Percentiles rank a stretch among this genome's conserved stretches.
Evolutionary conservation across 108 stramenopile species (phyloP).

Genomic region (Hondaea fermentalgiana): DNA sequence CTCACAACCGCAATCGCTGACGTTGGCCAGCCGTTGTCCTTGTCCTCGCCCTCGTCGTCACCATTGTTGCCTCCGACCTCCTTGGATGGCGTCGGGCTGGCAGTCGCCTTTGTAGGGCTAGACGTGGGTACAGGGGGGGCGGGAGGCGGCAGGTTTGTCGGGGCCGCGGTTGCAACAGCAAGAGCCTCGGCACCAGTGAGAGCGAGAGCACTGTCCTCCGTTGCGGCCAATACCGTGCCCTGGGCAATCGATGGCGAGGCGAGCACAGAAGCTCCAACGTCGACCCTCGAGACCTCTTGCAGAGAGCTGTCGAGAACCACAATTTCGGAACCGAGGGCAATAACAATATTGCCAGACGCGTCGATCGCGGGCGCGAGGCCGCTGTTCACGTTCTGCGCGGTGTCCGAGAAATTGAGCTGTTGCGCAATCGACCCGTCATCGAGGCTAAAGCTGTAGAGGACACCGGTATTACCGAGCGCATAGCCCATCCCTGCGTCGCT

Average conservation of each 20-base stretch:
- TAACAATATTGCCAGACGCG: neutral
- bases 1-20: neutral
- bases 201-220: neutral
- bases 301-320: neutral
- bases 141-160: constrained; percentile 26
- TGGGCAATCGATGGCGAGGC: neutral
- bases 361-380: neutral
- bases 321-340: neutral
- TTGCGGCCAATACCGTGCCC: neutral
- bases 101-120: neutral
- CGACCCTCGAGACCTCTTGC: neutral
- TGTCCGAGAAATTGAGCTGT: neutral
- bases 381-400: neutral
- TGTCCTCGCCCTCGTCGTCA: neutral
- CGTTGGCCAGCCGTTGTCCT: neutral
- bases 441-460: neutral
- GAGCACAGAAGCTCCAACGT: neutral
- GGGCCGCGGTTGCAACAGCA: neutral
- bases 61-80: neutral
- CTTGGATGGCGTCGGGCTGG: neutral
- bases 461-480: neutral
- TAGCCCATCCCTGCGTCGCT: neutral
- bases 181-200: neutral
- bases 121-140: neutral
- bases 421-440: neutral